A percentile compares a stretch with the other conserved stretches of the same genome.
Evolutionary conservation across 2,329 filamentous ascomycete genomes (phyloP).

Genomic region (Aspergillus cejpii): DNA sequence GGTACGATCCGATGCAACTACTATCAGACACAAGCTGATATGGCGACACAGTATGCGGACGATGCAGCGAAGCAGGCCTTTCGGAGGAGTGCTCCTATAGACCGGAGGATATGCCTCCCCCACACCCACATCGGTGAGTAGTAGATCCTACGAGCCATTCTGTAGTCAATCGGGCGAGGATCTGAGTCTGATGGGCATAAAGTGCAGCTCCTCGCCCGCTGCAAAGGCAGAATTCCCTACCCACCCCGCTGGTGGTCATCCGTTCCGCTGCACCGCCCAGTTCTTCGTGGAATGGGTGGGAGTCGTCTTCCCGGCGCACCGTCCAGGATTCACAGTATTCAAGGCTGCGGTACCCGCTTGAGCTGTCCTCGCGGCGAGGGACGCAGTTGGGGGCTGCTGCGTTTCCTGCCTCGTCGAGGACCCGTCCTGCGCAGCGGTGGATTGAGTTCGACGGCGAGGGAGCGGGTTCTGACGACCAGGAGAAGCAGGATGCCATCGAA

Average conservation of each 20-base stretch:
- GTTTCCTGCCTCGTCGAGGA: background rate
- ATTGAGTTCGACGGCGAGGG: background rate
- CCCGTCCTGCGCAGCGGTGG: background rate
- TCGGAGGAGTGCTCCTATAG: slow-evolving; percentile 9
- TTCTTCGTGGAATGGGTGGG: background rate
- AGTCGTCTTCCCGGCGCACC: background rate
- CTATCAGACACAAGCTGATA: background rate
- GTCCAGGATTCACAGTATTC: background rate
- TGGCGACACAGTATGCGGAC: slow-evolving; percentile 5
- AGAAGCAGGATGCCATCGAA: background rate
- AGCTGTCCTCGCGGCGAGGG: background rate
- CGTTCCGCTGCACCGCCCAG: background rate
- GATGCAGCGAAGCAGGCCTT: slow-evolving; percentile 1
- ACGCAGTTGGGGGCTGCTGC: background rate
- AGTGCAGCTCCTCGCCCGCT: too few relatives aligned
- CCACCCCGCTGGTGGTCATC: background rate
- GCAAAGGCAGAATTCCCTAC: background rate
- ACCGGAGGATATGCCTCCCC: slow-evolving; percentile 9
- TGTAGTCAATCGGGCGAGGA: background rate
- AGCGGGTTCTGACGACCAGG: background rate
- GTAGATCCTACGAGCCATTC: too few relatives aligned
- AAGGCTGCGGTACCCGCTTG: background rate
- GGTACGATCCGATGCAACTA: background rate
- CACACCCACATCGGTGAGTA: background rate
- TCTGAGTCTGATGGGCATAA: background rate